Evolutionary conservation across 768 basidiomycete genomes (phyloP).

Genomic region (Hypholoma fasciculare): DNA sequence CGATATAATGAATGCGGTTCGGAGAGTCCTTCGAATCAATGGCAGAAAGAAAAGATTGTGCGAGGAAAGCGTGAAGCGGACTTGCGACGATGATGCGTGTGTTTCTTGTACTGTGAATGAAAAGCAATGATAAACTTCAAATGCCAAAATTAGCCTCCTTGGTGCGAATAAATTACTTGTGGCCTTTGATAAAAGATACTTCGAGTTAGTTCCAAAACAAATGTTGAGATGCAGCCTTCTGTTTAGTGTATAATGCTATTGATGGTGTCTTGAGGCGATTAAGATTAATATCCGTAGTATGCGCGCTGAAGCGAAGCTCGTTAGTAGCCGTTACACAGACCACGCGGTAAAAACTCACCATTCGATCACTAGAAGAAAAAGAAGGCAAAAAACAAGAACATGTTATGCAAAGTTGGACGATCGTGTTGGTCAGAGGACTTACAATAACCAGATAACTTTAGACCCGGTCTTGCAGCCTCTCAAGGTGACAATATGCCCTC

Average conservation of each 20-base stretch:
- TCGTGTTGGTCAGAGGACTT: constrained; percentile 17
- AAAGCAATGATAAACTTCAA: constrained; percentile 5
- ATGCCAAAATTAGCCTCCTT: constrained; percentile 17
- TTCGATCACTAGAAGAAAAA: constrained; percentile 33
- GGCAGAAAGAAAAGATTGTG: no score
- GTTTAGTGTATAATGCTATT: constrained; percentile 3
- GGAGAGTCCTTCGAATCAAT: no score
- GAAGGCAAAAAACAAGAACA: not conserved
- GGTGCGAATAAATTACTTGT: constrained; percentile 22
- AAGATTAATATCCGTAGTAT: constrained; percentile 42
- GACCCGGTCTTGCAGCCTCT: constrained; percentile 90
- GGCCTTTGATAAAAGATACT: constrained; percentile 9
- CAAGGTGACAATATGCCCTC: constrained; percentile 87
- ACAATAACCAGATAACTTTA: constrained; percentile 90
- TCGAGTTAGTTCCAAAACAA: constrained; percentile 25
- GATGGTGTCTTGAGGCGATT: not conserved
- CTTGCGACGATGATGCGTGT: constrained; percentile 7
- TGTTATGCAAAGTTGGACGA: not conserved
- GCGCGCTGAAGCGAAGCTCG: constrained; percentile 31
- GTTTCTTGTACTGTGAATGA: not conserved
- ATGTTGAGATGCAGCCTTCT: constrained; percentile 20
- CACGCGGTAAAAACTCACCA: constrained; percentile 26
- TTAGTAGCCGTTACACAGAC: constrained; percentile 3
- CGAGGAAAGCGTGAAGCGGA: constrained; percentile 7
- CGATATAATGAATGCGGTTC: no score